Base-by-base conservation (phyloP, 176 grass and related monocot species). In the Lolium multiflorum region DNA sequence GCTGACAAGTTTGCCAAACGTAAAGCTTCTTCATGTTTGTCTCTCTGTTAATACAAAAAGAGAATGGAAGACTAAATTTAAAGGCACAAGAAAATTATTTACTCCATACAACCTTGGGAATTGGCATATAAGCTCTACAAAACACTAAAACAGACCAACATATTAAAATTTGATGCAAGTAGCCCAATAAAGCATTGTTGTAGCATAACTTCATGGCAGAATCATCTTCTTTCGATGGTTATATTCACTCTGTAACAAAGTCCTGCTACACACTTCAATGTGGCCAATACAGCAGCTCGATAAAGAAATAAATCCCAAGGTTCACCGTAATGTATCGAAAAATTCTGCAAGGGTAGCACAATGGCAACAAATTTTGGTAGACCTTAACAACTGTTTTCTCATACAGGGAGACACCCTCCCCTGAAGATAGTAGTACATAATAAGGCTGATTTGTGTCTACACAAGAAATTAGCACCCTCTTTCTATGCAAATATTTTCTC, bases 11-110 rank as follows among this genome's bases (percentile, higher is more conserved):
- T 89, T 73, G 96, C 96, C 81, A 98, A 87, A 57, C 84, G 85
- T 80, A 98, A 89, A 81, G 96, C 93, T 89, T 98, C 96, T 91
- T 96, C 91, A 76, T 74, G 58, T 86, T 98, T 98, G 79, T 94
- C 90, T 90, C 96, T 96, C 96, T 98, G 80, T 89, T 80, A 58
- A 89, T 35, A 57, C 90, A 58, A 89, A 57, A 91, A 49, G 3
- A 75, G 44, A 69, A 78, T 69, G 11, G 20, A 86, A 11, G 51
- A 69, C 20, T 82, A 24, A 81, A 59, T 80, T 59, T 74, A 50
- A 15, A 79, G 24, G 60, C 46, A 51, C 26, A 17, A 64, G 24
- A 84, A 69, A 85, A 74, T 86, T 26, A 54, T 73, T 18, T n/a
- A 79, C 1, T 1, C n/a, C 22, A 86, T 46, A 89, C 28, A 11